Evolutionary conservation across 768 basidiomycete genomes (phyloP).

Genomic region (Lentinula sp.): DNA sequence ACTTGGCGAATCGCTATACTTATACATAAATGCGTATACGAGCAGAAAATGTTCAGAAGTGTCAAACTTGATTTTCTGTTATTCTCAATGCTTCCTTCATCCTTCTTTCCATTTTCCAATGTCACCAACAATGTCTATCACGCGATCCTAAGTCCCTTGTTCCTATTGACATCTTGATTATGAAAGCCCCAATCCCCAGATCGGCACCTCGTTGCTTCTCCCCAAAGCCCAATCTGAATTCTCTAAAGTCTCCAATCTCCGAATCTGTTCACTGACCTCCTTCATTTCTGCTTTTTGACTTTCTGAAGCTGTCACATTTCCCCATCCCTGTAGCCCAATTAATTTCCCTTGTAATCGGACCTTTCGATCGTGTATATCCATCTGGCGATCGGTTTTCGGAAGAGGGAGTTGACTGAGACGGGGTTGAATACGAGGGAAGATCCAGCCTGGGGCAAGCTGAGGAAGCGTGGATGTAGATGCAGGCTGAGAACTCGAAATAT

Average conservation of each 20-base stretch:
- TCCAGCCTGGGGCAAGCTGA: constrained; percentile 3
- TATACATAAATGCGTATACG: background rate
- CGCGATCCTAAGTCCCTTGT: background rate
- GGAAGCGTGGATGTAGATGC: background rate
- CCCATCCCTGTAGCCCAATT: constrained; percentile 1
- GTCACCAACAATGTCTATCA: too few species aligned
- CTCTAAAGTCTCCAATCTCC: background rate
- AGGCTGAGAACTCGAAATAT: background rate
- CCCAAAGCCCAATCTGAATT: constrained; percentile 5
- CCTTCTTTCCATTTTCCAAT: too few species aligned
- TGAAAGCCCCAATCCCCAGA: background rate
- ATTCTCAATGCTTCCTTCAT: background rate
- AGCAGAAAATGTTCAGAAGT: background rate
- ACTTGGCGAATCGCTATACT: too few species aligned
- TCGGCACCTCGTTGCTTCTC: background rate
- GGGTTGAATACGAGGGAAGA: background rate
- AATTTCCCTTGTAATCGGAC: background rate
- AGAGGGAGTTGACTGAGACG: background rate
- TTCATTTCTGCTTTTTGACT: background rate
- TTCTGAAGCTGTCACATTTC: background rate
- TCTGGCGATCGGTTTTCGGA: constrained; percentile 3
- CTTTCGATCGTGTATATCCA: constrained; percentile 1
- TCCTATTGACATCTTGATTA: background rate
- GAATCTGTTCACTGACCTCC: background rate
- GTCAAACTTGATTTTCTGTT: background rate